A percentile compares a stretch with the other conserved stretches of the same genome.
Evolutionary conservation across 140 eudicot species (phyloP).

Genomic region (Stevia rebaudiana): DNA sequence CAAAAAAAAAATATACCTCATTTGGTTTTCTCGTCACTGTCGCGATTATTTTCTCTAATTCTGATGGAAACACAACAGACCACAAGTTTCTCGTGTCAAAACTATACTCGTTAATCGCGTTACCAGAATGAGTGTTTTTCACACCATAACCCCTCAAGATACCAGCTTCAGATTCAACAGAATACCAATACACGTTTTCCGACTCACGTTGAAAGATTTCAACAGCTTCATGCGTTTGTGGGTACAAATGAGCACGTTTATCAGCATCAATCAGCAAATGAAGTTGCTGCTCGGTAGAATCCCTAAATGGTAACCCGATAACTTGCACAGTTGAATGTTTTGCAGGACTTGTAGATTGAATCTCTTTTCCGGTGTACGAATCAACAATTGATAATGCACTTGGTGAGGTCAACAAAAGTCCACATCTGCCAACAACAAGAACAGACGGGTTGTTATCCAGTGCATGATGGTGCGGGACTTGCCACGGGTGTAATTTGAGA

Average conservation of each 20-base stretch:
- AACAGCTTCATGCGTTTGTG: slow-evolving; percentile 71
- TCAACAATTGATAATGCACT: slow-evolving; percentile 72
- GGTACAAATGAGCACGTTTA: slow-evolving; percentile 64
- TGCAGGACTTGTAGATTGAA: slow-evolving; percentile 27
- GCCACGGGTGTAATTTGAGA: slow-evolving; percentile 74
- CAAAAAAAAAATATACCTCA: slow-evolving; percentile 48
- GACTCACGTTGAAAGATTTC: slow-evolving; percentile 58
- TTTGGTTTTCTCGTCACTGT: slow-evolving; percentile 65
- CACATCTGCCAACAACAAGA: slow-evolving; percentile 85
- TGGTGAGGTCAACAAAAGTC: slow-evolving; percentile 44
- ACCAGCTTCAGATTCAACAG: slow-evolving; percentile 59
- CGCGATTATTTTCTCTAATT: slow-evolving; percentile 76
- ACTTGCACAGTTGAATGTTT: slow-evolving; percentile 83
- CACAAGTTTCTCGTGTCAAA: slow-evolving; percentile 63
- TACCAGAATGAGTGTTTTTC: slow-evolving; percentile 42
- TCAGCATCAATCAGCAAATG: slow-evolving; percentile 75
- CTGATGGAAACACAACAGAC: slow-evolving; percentile 87
- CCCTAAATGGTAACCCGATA: slow-evolving; percentile 71
- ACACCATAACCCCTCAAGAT: slow-evolving; percentile 66
- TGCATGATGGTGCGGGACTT: slow-evolving; percentile 95
- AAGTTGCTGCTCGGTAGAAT: slow-evolving; percentile 74
- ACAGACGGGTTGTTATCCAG: slow-evolving; percentile 86
- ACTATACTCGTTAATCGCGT: slow-evolving; percentile 47
- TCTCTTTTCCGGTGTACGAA: slow-evolving; percentile 70
- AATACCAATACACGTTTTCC: slow-evolving; percentile 77